phyloP scores from a whole-genome alignment of 2,329 filamentous ascomycete genomes.

The Trichoderma sp. region DNA sequence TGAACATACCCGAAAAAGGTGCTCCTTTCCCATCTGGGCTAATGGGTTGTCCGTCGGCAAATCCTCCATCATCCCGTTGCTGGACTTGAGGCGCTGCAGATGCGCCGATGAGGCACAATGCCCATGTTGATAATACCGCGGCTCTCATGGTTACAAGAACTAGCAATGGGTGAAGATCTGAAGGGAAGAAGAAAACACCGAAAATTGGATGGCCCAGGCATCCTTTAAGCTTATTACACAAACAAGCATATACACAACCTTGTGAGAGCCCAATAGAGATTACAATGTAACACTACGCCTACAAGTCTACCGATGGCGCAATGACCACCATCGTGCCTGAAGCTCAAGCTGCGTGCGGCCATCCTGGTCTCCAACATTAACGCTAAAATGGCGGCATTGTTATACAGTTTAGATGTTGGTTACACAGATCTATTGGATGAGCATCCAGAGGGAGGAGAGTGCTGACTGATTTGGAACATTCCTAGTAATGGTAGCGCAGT shows the following conservation, averaged over 20 bases:
- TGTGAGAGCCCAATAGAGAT: not conserved
- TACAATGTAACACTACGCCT: constrained; percentile 1
- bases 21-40: constrained; percentile 59
- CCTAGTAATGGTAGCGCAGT: not conserved
- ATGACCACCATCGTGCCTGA: not conserved
- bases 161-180: not conserved
- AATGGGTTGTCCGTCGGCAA: constrained; percentile 56
- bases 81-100: constrained; percentile 27
- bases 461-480: not conserved
- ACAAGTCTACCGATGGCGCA: not conserved
- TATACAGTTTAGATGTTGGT: not conserved
- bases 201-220: not conserved
- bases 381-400: constrained; percentile 26
- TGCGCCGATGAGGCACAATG: constrained; percentile 21
- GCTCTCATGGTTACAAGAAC: constrained; percentile 22
- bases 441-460: not conserved
- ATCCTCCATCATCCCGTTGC: constrained; percentile 35
- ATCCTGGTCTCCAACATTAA: not conserved
- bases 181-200: not conserved
- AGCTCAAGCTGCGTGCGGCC: not conserved
- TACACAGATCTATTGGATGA: not conserved
- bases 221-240: not conserved
- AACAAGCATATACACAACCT: constrained; percentile 6
- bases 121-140: constrained; percentile 7
- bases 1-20: constrained; percentile 54